A percentile compares a stretch with the other conserved stretches of the same genome.
Evolutionary conservation across 495 filamentous ascomycete species (phyloP).

Genomic region (Echria macrotheca): DNA sequence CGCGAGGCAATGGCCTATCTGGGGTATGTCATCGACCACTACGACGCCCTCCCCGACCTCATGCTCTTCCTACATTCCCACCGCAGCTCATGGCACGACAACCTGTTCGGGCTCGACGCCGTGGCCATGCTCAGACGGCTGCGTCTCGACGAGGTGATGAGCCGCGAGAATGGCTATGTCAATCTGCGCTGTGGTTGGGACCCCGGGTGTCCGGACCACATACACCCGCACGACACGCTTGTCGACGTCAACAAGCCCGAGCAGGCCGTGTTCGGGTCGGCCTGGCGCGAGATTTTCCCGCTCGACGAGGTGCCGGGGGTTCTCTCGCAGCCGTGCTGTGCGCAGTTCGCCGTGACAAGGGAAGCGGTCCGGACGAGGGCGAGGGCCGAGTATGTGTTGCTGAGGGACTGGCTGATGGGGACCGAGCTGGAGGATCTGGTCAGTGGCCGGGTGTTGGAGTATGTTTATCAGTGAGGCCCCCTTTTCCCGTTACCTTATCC

Average conservation of each 20-base stretch:
- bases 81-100: conserved; percentile 62
- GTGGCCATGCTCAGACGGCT: conserved; percentile 47
- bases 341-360: conserved; percentile 62
- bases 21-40: conserved; percentile 58
- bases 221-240: conserved; percentile 35
- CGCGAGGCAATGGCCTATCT: conserved; percentile 61
- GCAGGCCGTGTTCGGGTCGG: conserved; percentile 40
- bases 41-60: conserved; percentile 52
- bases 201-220: conserved; percentile 56
- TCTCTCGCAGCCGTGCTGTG: conserved; percentile 58
- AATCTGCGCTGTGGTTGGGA: conserved; percentile 62
- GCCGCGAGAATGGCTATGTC: conserved; percentile 53
- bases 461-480: conserved; percentile 75
- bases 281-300: conserved; percentile 54
- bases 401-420: conserved; percentile 55
- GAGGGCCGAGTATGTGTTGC: conserved; percentile 48
- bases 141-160: conserved; percentile 50
- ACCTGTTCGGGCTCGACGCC: conserved; percentile 47
- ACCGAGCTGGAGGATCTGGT: conserved; percentile 52
- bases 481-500: too few relatives aligned
- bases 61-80: conserved; percentile 59
- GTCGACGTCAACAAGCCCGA: conserved; percentile 2
- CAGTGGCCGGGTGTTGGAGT: conserved; percentile 64
- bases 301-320: conserved; percentile 33
- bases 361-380: conserved; percentile 46